Evolutionary conservation across 2,329 filamentous ascomycete species (phyloP), one percentile per base, ranked within the genome.

Genomic region (Paecilomyces sp.): DNA sequence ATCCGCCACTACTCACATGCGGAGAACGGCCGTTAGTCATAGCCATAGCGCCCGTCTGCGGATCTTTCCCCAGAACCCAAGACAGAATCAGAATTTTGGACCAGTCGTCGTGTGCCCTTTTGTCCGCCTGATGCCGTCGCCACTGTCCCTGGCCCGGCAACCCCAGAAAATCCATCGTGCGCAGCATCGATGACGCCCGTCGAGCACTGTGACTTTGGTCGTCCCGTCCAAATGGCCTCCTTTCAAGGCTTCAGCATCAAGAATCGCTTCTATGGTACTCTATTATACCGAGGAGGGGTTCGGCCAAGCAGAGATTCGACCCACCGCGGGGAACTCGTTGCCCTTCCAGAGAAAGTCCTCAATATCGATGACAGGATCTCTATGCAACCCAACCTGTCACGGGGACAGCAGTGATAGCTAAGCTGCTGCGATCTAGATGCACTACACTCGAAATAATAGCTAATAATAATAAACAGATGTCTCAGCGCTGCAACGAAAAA

Each of bases 81-180:
- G 41, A 47, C 22, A 11, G 5, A 9, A 47, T 18, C 15, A 47
- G 15, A 47, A 47, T 18, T n/a, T 47, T 47, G 6, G 31, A 31
- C 55, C 55, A 56, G 31, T 56, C 31, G 24, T 34, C 15, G 55
- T 34, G 12, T 47, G 18, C 33, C 55, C 55, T 56, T 56, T 56
- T 41, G 55, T 56, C 55, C 55, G 55, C 33, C 55, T 47, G 31
- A 56, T 22, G 6, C 13, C 51, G 51, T 53, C 51, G 22, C 51
- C 28, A 25, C 51, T 15, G 51, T 18, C 15, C 51, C 22, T 53
- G 18, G 4, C 28, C 51, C 22, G 28, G 24, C 51, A 25, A 30
- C 51, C 51, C 51, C 51, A 30, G 51, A 53, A 53, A 25, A 53
- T 53, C 51, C 51, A 53, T 24, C 41, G n/a, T 8, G 15, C 9